Evolutionary conservation across 2,329 filamentous ascomycete species (phyloP).

Genomic region (Alternaria incomplexa): DNA sequence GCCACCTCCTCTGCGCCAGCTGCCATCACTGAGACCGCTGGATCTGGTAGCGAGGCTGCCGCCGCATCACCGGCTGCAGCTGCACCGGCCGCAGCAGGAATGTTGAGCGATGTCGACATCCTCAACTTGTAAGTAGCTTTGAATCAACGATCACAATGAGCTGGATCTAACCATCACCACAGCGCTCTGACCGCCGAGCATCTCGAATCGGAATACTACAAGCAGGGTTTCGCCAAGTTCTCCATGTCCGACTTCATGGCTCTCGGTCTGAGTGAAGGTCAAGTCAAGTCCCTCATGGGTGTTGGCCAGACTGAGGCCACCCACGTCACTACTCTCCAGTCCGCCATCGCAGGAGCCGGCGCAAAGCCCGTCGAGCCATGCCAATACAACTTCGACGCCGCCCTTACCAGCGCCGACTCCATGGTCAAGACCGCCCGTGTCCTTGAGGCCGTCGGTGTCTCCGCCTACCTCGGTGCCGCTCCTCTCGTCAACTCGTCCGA

Average conservation of each 20-base stretch:
- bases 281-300: slow-evolving; percentile 66
- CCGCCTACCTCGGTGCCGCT: slow-evolving; percentile 74
- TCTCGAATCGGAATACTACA: slow-evolving; percentile 76
- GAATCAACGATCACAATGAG: slow-evolving; percentile 17
- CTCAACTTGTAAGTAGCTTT: slow-evolving; percentile 58
- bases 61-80: slow-evolving; percentile 24
- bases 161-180: slow-evolving; percentile 36
- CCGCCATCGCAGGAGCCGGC: slow-evolving; percentile 66
- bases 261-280: slow-evolving; percentile 61
- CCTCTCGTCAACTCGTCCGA: slow-evolving; percentile 65
- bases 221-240: slow-evolving; percentile 72
- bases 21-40: slow-evolving; percentile 19
- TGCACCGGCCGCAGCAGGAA: slow-evolving; percentile 31
- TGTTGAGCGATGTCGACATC: slow-evolving; percentile 59
- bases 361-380: slow-evolving; percentile 71
- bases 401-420: slow-evolving; percentile 66
- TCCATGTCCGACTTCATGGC: slow-evolving; percentile 68
- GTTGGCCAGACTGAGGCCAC: slow-evolving; percentile 68
- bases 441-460: slow-evolving; percentile 75
- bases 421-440: slow-evolving; percentile 75
- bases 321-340: slow-evolving; percentile 66
- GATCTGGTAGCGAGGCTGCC: slow-evolving; percentile 17
- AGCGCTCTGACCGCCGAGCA: slow-evolving; percentile 76
- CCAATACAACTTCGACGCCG: slow-evolving; percentile 69
- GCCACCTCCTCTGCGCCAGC: slow-evolving; percentile 12